Percentiles rank a stretch among this genome's conserved stretches.
phyloP scores from a whole-genome alignment of 768 basidiomycete genomes.

The Mycena alexandri region DNA sequence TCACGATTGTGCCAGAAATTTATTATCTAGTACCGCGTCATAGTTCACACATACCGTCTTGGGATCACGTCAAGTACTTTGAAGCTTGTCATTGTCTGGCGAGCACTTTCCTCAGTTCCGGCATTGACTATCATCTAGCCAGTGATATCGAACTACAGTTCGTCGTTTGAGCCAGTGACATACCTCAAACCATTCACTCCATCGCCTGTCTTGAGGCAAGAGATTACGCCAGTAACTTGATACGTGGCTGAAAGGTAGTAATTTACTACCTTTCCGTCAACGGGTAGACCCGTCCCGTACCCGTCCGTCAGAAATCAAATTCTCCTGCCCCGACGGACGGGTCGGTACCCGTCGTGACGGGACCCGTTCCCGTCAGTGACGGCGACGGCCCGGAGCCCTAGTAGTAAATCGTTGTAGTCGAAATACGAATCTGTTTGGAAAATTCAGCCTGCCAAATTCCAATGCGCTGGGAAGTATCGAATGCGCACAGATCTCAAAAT shows the following conservation, averaged over 20 bases:
- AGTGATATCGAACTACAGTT: not conserved
- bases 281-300: no score
- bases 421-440: slow-evolving; percentile 8
- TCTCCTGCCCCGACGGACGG: no score
- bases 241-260: slow-evolving; percentile 4
- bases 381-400: no score
- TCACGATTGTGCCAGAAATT: slow-evolving; percentile 1
- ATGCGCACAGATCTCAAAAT: no score
- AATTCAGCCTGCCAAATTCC: no score
- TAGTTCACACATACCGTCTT: not conserved
- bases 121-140: slow-evolving; percentile 12
- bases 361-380: no score
- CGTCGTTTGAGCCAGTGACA: not conserved
- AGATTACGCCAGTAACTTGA: slow-evolving; percentile 4
- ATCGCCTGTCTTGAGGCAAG: slow-evolving; percentile 5
- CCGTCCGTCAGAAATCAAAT: no score
- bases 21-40: not conserved
- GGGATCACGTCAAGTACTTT: slow-evolving; percentile 6
- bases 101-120: not conserved
- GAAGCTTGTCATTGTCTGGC: not conserved
- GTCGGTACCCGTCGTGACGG: no score
- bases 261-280: no score
- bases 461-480: no score
- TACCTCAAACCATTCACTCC: slow-evolving; percentile 19
- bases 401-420: not conserved